Evolutionary conservation across 2,329 filamentous ascomycete genomes (phyloP).

Genomic region (Leptodontidium sp.): DNA sequence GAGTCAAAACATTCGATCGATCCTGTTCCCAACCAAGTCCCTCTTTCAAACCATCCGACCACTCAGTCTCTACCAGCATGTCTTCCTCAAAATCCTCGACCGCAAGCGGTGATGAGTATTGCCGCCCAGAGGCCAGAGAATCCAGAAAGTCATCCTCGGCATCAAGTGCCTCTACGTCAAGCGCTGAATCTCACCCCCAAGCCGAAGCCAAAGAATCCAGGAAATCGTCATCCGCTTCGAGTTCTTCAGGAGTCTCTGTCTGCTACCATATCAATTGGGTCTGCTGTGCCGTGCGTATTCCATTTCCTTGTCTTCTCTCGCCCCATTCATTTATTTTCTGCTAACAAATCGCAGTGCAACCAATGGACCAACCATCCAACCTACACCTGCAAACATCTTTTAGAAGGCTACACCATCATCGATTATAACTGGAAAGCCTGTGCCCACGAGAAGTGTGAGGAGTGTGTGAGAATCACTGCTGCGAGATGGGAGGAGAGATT

Average conservation of each 20-base stretch:
- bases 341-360: neutral
- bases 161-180: too few species aligned
- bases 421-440: slow-evolving; percentile 9
- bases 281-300: neutral
- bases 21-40: neutral
- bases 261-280: slow-evolving; percentile 14
- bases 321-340: too few species aligned
- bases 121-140: neutral
- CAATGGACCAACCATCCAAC: slow-evolving; percentile 18
- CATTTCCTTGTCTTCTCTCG: neutral
- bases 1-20: too few species aligned
- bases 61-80: neutral
- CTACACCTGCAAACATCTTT: neutral
- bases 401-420: neutral
- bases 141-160: neutral
- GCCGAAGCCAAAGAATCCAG: neutral
- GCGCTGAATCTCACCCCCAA: too few species aligned
- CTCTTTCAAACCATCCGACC: neutral
- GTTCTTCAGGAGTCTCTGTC: neutral
- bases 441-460: slow-evolving; percentile 7
- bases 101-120: too few species aligned
- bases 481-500: slow-evolving; percentile 14
- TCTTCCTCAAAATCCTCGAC: neutral
- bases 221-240: neutral
- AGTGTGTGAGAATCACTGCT: slow-evolving; percentile 2